Conservation (phyloP, 2,329 filamentous ascomycete species). For the Ophiobolus disseminans region DNA sequence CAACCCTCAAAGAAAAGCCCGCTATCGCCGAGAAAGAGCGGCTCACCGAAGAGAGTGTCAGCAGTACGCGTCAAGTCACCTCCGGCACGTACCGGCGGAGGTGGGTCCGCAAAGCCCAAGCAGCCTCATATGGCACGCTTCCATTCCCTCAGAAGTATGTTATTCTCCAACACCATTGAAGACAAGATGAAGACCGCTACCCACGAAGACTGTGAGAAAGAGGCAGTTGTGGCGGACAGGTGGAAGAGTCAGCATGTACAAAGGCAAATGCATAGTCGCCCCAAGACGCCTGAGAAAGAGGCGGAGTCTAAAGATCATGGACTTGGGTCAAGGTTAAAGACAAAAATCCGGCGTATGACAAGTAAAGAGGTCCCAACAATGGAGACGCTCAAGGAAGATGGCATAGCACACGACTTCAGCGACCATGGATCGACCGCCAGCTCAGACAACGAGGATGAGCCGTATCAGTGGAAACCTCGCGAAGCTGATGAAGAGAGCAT, state of each 20-base stretch:
- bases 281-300: slow-evolving; percentile 33
- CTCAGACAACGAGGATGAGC: slow-evolving; percentile 28
- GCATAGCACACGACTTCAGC: slow-evolving; percentile 15
- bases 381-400: slow-evolving; percentile 32
- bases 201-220: slow-evolving; percentile 26
- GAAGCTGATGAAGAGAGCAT: slow-evolving; percentile 34
- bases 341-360: slow-evolving; percentile 35
- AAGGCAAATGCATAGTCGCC: slow-evolving; percentile 32
- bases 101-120: slow-evolving; percentile 17
- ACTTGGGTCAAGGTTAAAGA: slow-evolving; percentile 31
- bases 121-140: slow-evolving; percentile 42
- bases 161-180: slow-evolving; percentile 43
- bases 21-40: slow-evolving; percentile 21
- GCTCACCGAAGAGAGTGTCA: slow-evolving; percentile 15
- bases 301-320: slow-evolving; percentile 22
- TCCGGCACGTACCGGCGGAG: slow-evolving; percentile 11
- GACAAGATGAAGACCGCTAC: slow-evolving; percentile 29
- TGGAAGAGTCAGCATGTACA: slow-evolving; percentile 41
- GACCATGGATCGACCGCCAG: slow-evolving; percentile 34
- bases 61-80: slow-evolving; percentile 12
- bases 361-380: slow-evolving; percentile 37
- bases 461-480: slow-evolving; percentile 7
- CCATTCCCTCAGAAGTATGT: slow-evolving; percentile 42
- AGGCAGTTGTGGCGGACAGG: slow-evolving; percentile 24
- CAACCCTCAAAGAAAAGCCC: slow-evolving; percentile 11